A percentile compares a stretch with the other conserved stretches of the same genome.
phyloP scores from a whole-genome alignment of 148 eudicot genomes.

The Chenopodium berlandieri region DNA sequence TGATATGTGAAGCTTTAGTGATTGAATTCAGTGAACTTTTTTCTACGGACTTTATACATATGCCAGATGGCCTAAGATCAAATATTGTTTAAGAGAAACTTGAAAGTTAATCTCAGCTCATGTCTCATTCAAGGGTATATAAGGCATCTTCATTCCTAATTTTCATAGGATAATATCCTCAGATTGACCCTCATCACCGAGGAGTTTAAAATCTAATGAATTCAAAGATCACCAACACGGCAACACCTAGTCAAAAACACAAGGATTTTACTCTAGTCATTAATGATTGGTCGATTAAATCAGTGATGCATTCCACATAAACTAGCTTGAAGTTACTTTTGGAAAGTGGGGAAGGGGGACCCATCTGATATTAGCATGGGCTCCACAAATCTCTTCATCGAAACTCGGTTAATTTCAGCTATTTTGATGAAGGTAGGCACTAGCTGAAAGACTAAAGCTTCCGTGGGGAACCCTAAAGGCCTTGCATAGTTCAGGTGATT shows the following conservation, averaged over 20 bases:
- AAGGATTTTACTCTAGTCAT: neutral
- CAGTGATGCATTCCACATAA: neutral
- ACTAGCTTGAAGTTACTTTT: neutral
- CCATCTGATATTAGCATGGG: neutral
- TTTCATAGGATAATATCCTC: neutral
- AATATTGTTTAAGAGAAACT: neutral
- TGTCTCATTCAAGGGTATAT: neutral
- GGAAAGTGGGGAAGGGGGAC: neutral
- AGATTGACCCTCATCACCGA: neutral
- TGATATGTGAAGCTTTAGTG: no score
- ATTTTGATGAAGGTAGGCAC: neutral
- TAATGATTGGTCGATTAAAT: neutral
- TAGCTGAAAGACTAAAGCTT: neutral
- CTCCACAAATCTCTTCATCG: neutral
- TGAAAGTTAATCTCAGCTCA: neutral
- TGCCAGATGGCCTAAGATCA: neutral
- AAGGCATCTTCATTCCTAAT: neutral
- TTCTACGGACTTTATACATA: neutral
- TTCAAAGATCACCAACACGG: neutral
- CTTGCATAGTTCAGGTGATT: neutral
- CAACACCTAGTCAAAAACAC: no score
- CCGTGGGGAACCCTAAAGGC: neutral
- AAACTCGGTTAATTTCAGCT: neutral
- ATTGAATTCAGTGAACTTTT: neutral
- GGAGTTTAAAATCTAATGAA: neutral